Percentiles rank a stretch among this genome's conserved stretches.
Evolutionary conservation across 257 asterid species (phyloP).

Genomic region (Ajuga chamaepitys): DNA sequence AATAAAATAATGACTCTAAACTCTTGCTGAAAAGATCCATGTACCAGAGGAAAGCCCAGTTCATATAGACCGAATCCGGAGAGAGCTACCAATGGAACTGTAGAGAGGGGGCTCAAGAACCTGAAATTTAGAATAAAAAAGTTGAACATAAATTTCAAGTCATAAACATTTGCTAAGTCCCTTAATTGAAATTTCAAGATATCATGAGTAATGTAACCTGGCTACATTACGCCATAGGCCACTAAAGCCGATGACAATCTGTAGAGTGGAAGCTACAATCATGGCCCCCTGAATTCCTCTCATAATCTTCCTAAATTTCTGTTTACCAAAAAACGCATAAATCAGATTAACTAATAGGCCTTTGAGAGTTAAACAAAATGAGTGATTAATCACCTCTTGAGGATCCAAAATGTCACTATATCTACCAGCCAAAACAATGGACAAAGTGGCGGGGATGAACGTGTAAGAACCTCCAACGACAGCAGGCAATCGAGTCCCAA

Average conservation of each 20-base stretch:
- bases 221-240: conserved; percentile 88
- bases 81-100: conserved; percentile 77
- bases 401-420: conserved; percentile 51
- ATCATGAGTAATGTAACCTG: conserved; percentile 31
- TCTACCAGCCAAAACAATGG: conserved; percentile 75
- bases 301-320: conserved; percentile 76
- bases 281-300: conserved; percentile 86
- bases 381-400: conserved; percentile 38
- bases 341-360: background rate
- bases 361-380: background rate
- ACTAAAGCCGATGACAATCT: conserved; percentile 82
- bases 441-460: conserved; percentile 73
- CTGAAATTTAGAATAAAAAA: conserved; percentile 28
- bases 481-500: conserved; percentile 87
- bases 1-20: background rate
- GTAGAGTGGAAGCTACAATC: conserved; percentile 88
- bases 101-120: conserved; percentile 73
- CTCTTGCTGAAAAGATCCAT: background rate
- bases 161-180: background rate
- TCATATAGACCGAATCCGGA: conserved; percentile 90
- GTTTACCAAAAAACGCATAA: conserved; percentile 2
- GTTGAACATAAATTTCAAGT: background rate
- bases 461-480: conserved; percentile 84
- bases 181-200: too few relatives aligned
- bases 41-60: conserved; percentile 88